Evolutionary conservation across 805 yeast species (phyloP).

Genomic region (Candida methanosorbosa): DNA sequence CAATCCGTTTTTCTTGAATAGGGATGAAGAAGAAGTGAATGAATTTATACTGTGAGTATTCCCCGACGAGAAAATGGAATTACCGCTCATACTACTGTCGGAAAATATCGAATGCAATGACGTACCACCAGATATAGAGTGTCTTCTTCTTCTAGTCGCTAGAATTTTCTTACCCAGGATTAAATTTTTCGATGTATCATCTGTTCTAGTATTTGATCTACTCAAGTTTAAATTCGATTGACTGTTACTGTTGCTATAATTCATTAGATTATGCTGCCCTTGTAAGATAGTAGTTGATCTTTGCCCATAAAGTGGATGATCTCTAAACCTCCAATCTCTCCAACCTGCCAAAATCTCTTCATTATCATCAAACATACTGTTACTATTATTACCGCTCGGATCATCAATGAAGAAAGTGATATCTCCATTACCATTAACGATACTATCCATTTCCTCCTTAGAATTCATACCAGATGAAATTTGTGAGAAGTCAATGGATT

Average conservation of each 20-base stretch:
- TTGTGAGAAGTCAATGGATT: slow-evolving; percentile 48
- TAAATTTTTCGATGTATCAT: not conserved
- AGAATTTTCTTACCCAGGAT: not conserved
- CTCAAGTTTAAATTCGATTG: not conserved
- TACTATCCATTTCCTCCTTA: slow-evolving; percentile 1
- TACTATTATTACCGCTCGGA: slow-evolving; percentile 2
- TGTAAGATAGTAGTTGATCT: not conserved
- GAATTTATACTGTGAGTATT: not conserved
- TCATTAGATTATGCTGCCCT: no score
- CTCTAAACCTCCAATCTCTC: slow-evolving; percentile 85
- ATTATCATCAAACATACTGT: slow-evolving; percentile 4
- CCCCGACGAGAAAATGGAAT: no score
- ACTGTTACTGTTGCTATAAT: no score
- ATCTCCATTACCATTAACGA: slow-evolving; percentile 6
- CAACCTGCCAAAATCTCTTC: slow-evolving; percentile 59
- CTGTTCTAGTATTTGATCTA: not conserved
- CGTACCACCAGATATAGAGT: not conserved
- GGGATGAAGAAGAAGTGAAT: not conserved
- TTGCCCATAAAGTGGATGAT: slow-evolving; percentile 54
- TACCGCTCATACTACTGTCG: not conserved
- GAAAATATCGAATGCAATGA: not conserved
- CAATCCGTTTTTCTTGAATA: not conserved
- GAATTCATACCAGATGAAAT: slow-evolving; percentile 29
- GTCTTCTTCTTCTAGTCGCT: not conserved
- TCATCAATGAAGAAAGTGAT: slow-evolving; percentile 8